These are phyloP conservation scores for Pythium guiyangense DNA, from an alignment of 352 stramenopile genomes.

Conservation along the genomic window DNA sequence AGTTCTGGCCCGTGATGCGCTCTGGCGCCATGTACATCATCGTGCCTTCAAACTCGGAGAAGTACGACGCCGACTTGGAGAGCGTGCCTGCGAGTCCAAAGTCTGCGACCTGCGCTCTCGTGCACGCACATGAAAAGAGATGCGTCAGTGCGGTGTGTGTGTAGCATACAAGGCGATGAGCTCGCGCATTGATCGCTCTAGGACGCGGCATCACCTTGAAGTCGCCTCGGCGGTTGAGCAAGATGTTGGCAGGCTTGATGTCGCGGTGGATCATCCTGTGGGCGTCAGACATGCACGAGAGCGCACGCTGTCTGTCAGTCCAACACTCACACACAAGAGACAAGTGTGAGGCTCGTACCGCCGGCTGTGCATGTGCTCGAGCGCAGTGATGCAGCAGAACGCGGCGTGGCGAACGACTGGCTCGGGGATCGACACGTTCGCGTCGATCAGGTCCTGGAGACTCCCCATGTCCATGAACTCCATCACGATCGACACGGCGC, in stretches of 20 bases:
- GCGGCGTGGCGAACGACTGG: constrained; percentile 65
- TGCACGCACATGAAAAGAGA: background rate
- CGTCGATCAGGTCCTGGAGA: constrained; percentile 72
- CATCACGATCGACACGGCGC: constrained; percentile 85
- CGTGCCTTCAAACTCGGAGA: constrained; percentile 87
- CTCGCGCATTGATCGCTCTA: background rate
- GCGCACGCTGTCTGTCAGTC: background rate
- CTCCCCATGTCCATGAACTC: constrained; percentile 92
- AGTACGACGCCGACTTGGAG: constrained; percentile 72
- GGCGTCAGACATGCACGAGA: background rate
- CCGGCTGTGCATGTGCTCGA: constrained; percentile 83
- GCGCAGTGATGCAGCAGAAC: constrained; percentile 74
- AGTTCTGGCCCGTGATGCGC: constrained; percentile 84
- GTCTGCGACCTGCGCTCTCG: constrained; percentile 46
- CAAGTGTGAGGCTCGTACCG: constrained; percentile 21
- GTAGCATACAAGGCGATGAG: background rate
- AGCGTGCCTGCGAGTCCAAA: constrained; percentile 78
- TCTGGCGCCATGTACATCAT: constrained; percentile 96
- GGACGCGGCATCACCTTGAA: constrained; percentile 55
- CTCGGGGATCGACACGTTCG: constrained; percentile 41
- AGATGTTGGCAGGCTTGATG: constrained; percentile 89
- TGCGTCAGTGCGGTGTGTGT: background rate
- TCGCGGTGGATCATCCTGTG: constrained; percentile 82
- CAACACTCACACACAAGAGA: background rate
- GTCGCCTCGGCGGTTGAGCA: constrained; percentile 80